Percentiles rank a stretch among this genome's conserved stretches.
These are phyloP conservation scores for Cornus florida DNA, from an alignment of 148 eudicot species.

Conservation along the genomic window DNA sequence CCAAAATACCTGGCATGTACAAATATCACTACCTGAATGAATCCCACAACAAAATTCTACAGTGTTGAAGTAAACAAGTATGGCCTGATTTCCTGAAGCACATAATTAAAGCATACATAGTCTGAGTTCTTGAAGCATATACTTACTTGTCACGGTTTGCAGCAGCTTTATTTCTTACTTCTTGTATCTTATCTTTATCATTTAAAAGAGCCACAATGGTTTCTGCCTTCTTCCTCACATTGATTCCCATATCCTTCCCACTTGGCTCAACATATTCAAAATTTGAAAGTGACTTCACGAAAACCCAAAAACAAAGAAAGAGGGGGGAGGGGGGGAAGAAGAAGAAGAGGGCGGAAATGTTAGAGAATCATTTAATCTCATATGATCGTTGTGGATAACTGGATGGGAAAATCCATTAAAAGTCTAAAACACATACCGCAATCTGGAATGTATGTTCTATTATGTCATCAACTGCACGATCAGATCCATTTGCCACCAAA, in stretches of 20 bases:
- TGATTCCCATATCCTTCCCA: slow-evolving; percentile 92
- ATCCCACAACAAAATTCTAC: not conserved
- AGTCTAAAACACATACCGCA: slow-evolving; percentile 49
- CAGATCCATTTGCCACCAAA: slow-evolving; percentile 94
- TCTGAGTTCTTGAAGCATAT: slow-evolving; percentile 11
- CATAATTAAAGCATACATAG: not conserved
- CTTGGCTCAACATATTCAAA: slow-evolving; percentile 91
- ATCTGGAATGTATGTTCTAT: slow-evolving; percentile 95
- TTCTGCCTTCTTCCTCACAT: slow-evolving; percentile 98
- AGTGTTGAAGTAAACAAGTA: not conserved
- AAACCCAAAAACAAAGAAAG: no score
- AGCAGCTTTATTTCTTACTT: slow-evolving; percentile 89
- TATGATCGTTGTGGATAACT: not conserved
- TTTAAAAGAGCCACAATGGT: slow-evolving; percentile 78
- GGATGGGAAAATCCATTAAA: slow-evolving; percentile 2
- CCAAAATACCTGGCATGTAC: slow-evolving; percentile 69
- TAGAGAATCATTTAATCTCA: not conserved
- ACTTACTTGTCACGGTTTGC: slow-evolving; percentile 91
- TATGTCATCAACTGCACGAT: slow-evolving; percentile 97
- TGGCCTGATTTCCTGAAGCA: no score
- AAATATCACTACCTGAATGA: not conserved
- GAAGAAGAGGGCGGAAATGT: slow-evolving; percentile 4
- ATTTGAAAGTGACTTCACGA: slow-evolving; percentile 65
- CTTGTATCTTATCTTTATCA: slow-evolving; percentile 87
- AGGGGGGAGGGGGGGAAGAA: not conserved